A percentile compares a stretch with the other conserved stretches of the same genome.
These are phyloP conservation scores for Rugonectria rugulosa DNA, from an alignment of 2,329 filamentous ascomycete species.

Conservation along the genomic window DNA sequence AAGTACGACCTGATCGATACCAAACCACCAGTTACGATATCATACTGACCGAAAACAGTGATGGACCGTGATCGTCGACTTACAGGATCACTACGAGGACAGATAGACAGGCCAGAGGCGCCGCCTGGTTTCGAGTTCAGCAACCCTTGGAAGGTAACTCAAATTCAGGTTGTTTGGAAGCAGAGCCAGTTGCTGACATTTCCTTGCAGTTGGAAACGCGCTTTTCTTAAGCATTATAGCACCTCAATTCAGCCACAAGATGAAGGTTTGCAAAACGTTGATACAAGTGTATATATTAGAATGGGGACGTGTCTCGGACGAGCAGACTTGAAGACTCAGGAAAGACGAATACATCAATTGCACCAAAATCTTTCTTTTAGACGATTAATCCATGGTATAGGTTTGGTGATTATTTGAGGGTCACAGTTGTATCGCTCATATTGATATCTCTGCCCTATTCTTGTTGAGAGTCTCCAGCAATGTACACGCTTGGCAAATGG, in stretches of 20 bases:
- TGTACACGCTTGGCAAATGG: constrained; percentile 91
- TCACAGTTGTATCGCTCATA: constrained; percentile 46
- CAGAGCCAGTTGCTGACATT: neutral
- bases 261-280: constrained; percentile 21
- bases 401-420: neutral
- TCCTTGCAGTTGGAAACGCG: constrained; percentile 60
- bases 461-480: constrained; percentile 92
- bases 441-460: constrained; percentile 66
- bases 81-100: constrained; percentile 65
- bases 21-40: constrained; percentile 8
- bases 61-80: constrained; percentile 70
- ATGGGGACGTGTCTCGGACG: constrained; percentile 13
- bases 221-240: constrained; percentile 48
- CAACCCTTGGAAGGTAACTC: constrained; percentile 68
- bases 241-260: constrained; percentile 16
- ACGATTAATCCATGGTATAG: neutral
- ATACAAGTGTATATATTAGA: constrained; percentile 31
- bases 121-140: constrained; percentile 68
- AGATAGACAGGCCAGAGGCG: constrained; percentile 62
- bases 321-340: constrained; percentile 7
- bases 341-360: constrained; percentile 28
- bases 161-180: neutral
- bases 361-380: constrained; percentile 17
- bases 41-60: constrained; percentile 53
- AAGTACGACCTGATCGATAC: constrained; percentile 52